Evolutionary conservation across 768 basidiomycete genomes (phyloP).

Genomic region (Glaciozyma martinii): DNA sequence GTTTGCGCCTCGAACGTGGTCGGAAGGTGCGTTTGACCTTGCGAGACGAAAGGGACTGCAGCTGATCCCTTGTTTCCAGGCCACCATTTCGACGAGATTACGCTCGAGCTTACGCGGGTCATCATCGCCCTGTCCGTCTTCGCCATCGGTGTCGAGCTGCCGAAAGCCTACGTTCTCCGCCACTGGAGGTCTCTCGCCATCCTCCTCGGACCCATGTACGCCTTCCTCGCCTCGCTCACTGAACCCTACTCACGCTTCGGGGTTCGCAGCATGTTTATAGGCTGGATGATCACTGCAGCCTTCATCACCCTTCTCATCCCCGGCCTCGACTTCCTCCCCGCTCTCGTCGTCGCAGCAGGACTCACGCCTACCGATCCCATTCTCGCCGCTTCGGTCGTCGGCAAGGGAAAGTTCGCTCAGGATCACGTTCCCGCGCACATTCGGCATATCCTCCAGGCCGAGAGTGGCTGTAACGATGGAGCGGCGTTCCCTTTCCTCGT

Average conservation of each 20-base stretch:
- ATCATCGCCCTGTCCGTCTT: constrained; percentile 95
- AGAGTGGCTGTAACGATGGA: constrained; percentile 92
- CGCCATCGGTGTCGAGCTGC: constrained; percentile 94
- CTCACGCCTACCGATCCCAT: constrained; percentile 69
- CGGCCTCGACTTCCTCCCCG: constrained; percentile 75
- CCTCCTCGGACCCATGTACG: constrained; percentile 51
- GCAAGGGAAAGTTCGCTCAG: constrained; percentile 86
- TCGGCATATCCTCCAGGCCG: constrained; percentile 71
- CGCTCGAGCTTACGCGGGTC: constrained; percentile 82
- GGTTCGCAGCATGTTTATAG: constrained; percentile 50
- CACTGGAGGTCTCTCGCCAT: constrained; percentile 87
- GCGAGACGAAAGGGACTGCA: too few species aligned
- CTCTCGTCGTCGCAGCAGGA: constrained; percentile 72
- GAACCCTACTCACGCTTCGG: background rate
- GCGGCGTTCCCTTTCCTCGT: constrained; percentile 92
- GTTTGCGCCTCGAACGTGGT: constrained; percentile 35
- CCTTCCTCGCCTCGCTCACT: background rate
- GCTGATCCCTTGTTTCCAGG: constrained; percentile 3
- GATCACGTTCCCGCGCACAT: constrained; percentile 78
- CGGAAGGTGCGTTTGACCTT: constrained; percentile 7
- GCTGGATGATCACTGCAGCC: constrained; percentile 81
- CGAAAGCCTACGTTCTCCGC: constrained; percentile 78
- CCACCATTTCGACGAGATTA: constrained; percentile 57
- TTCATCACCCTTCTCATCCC: constrained; percentile 90
- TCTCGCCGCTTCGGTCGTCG: constrained; percentile 81